These are phyloP conservation scores for Vigna reflexopilosa DNA, from an alignment of 306 rosid genomes.

Conservation along the genomic window DNA sequence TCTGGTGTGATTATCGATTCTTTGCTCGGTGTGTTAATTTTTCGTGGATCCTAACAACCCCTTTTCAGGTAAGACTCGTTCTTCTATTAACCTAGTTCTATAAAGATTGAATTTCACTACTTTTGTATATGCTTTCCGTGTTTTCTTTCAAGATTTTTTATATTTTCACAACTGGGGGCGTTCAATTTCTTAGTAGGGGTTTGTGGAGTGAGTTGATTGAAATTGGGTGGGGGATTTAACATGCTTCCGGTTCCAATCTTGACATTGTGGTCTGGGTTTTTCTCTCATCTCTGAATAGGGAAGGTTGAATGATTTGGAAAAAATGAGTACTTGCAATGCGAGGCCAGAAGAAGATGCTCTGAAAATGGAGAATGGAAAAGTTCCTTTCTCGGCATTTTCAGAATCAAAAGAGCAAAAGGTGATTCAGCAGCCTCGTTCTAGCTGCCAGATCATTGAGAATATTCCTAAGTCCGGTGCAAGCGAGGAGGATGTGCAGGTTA, in stretches of 20 bases:
- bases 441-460: constrained; percentile 41
- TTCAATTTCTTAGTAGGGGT: constrained; percentile 31
- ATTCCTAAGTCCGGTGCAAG: constrained; percentile 41
- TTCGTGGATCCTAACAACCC: not conserved
- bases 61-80: not conserved
- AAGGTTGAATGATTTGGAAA: constrained; percentile 39
- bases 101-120: not conserved
- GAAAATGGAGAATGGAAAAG: constrained; percentile 51
- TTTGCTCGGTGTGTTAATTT: constrained; percentile 1
- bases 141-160: not conserved
- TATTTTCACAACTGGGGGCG: not conserved
- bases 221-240: constrained; percentile 17
- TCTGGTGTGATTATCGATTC: not conserved
- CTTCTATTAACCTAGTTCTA: not conserved
- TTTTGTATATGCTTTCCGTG: not conserved
- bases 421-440: constrained; percentile 49
- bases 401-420: constrained; percentile 40
- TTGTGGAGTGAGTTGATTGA: constrained; percentile 12
- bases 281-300: constrained; percentile 39
- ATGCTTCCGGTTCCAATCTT: constrained; percentile 17
- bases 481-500: constrained; percentile 63
- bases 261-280: not conserved
- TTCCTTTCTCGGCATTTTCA: constrained; percentile 25
- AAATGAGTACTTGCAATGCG: constrained; percentile 63
- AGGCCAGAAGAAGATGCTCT: constrained; percentile 44